Evolutionary conservation across 768 basidiomycete species (phyloP), one percentile per base, ranked within the genome.

Genomic region (Thelephora ganbajun): DNA sequence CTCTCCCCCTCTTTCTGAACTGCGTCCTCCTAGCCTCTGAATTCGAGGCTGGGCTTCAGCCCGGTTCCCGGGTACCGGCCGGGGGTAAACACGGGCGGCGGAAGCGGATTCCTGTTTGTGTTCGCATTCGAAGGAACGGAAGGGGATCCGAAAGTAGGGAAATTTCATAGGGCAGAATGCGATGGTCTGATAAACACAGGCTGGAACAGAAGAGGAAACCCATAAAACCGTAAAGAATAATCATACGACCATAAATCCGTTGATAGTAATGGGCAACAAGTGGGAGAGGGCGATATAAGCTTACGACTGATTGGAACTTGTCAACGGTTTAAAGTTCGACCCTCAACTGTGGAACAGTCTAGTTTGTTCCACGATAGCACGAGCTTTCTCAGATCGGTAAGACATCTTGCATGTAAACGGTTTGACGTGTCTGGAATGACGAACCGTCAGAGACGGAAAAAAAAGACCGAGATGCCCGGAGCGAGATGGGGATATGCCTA

Each of bases 401-500:
- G 16, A 9, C 9, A 41, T 41, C 39, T 22, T 41, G 39, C 22
- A 41, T 14, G 39, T 16, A 22, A 41, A 41, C 7, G 16, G 16
- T 22, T 14, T 41, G 1, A 22, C 18, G 14, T 41, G 39, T n/a
- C 39, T 41, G 16, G 16, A 18, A 22, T 18, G 7, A 14, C 14
- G 22, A 22, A 41, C 22, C 39, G 22, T 16, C 39, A 41, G 22
- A 41, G 9, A n/a, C n/a, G n/a, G n/a, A n/a, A 41, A 14, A 18
- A 41, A 14, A 9, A 41, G 9, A 14, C 39, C 7, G 12, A 9
- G 4, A 30, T 9, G 26, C 9, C 26, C 5, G 9, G 9, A 30
- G 5, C 26, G 5, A 14, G 5, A 41, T 16, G 22, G 14, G 22
- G 22, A 16, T 16, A 22, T 14, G 14, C 39, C 9, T 41, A 73